These are phyloP conservation scores for Bisporella sp. DNA, from an alignment of 2,329 filamentous ascomycete species.

Conservation along the genomic window DNA sequence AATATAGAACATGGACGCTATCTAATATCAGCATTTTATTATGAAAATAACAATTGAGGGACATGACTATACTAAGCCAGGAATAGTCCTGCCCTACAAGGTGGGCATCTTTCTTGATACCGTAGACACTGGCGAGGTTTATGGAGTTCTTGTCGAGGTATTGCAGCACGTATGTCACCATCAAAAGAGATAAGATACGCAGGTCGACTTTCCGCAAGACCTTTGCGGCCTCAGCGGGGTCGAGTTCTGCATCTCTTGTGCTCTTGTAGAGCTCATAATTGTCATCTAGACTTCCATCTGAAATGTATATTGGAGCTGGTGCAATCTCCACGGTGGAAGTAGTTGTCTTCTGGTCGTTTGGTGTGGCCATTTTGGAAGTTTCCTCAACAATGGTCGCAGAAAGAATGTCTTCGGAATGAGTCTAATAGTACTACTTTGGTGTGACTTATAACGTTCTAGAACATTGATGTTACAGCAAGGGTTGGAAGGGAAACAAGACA, in stretches of 20 bases:
- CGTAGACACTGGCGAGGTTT: conserved; percentile 44
- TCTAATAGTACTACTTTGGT: no score
- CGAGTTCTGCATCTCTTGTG: conserved; percentile 19
- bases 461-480: no score
- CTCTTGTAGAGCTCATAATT: conserved; percentile 31
- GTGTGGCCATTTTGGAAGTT: no score
- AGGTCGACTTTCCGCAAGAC: conserved; percentile 50
- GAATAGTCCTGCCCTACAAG: no score
- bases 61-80: no score
- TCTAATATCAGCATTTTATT: conserved; percentile 22
- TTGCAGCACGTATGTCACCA: conserved; percentile 50
- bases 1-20: conserved; percentile 44
- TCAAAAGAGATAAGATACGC: conserved; percentile 47
- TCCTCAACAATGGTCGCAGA: no score
- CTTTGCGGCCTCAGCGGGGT: conserved; percentile 23
- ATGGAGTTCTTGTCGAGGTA: conserved; percentile 54
- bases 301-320: no score
- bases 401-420: no score
- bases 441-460: no score
- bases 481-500: no score
- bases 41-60: conserved; percentile 1
- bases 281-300: conserved; percentile 23
- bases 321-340: no score
- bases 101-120: conserved; percentile 36
- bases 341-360: no score